Evolutionary conservation across 2,329 filamentous ascomycete genomes (phyloP).

Genomic region (Sordariomycetes sp.): DNA sequence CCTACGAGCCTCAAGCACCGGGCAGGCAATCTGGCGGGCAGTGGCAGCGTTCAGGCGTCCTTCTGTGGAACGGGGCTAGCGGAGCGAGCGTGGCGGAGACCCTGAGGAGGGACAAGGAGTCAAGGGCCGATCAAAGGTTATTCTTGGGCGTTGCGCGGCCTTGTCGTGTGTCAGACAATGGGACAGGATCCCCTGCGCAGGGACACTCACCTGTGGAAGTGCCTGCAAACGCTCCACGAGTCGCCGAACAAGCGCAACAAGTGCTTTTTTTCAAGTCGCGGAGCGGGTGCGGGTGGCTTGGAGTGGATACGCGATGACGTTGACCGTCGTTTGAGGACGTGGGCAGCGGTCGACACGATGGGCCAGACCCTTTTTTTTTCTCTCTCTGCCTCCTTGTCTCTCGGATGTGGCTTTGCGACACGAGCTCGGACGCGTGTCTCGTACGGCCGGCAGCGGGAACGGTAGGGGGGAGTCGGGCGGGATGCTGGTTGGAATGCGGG

Average conservation of each 20-base stretch:
- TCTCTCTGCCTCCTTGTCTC: neutral
- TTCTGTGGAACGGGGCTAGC: neutral
- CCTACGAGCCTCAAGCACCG: too few relatives aligned
- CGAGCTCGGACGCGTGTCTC: too few relatives aligned
- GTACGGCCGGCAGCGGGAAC: too few relatives aligned
- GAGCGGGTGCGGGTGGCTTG: too few relatives aligned
- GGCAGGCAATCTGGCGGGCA: neutral
- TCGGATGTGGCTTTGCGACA: neutral
- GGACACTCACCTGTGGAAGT: neutral
- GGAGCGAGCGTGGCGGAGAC: neutral
- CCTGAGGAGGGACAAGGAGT: neutral
- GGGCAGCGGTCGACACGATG: neutral
- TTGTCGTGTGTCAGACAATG: neutral
- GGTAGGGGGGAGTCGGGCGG: too few relatives aligned
- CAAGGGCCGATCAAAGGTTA: too few relatives aligned
- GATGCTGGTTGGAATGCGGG: too few relatives aligned
- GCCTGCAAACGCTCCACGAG: too few relatives aligned
- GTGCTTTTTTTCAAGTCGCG: too few relatives aligned
- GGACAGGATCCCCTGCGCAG: neutral
- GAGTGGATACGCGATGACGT: conserved; percentile 2
- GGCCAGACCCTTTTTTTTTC: neutral
- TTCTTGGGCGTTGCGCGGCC: neutral
- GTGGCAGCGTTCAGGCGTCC: neutral
- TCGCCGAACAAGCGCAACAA: too few relatives aligned
- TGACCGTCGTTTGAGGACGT: neutral